Evolutionary conservation across 352 stramenopile species (phyloP).

Genomic region (Achlya hypogyna): DNA sequence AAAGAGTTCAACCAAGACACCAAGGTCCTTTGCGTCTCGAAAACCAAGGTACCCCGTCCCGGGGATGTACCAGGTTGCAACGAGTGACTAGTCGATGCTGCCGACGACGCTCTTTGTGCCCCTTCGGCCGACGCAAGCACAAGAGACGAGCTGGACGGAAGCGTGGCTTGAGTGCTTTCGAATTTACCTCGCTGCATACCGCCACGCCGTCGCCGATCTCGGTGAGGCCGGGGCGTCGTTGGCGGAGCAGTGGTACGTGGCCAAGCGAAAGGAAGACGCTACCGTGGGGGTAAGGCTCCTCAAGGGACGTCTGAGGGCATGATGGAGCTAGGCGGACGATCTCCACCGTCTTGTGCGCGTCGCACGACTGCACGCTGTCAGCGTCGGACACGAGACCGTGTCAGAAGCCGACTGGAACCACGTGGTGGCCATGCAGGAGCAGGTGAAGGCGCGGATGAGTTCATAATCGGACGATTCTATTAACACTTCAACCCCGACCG

Average conservation of each 20-base stretch:
- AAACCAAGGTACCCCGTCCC: constrained; percentile 34
- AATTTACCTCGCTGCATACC: constrained; percentile 49
- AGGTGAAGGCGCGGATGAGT: not conserved
- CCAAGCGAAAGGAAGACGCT: constrained; percentile 51
- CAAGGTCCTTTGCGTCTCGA: constrained; percentile 50
- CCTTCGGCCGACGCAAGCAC: constrained; percentile 6
- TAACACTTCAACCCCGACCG: not conserved
- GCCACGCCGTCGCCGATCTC: constrained; percentile 43
- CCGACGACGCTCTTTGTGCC: constrained; percentile 48
- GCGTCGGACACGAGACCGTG: constrained; percentile 43
- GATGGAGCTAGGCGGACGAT: constrained; percentile 48
- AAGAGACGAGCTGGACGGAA: constrained; percentile 9
- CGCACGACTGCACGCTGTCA: constrained; percentile 58
- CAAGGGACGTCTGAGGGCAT: not conserved
- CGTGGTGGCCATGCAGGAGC: constrained; percentile 28
- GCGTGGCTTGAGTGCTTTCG: constrained; percentile 53
- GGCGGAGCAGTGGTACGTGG: constrained; percentile 73
- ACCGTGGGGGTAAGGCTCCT: constrained; percentile 50
- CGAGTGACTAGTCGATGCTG: constrained; percentile 28
- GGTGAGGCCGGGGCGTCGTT: constrained; percentile 65
- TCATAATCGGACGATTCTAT: not conserved
- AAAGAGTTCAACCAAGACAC: constrained; percentile 79
- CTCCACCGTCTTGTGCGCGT: constrained; percentile 68
- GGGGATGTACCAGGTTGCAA: not conserved
- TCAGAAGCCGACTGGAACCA: constrained; percentile 40